A percentile compares a stretch with the other conserved stretches of the same genome.
These are phyloP conservation scores for Solanum etuberosum DNA, from an alignment of 257 asterid genomes.

Conservation along the genomic window DNA sequence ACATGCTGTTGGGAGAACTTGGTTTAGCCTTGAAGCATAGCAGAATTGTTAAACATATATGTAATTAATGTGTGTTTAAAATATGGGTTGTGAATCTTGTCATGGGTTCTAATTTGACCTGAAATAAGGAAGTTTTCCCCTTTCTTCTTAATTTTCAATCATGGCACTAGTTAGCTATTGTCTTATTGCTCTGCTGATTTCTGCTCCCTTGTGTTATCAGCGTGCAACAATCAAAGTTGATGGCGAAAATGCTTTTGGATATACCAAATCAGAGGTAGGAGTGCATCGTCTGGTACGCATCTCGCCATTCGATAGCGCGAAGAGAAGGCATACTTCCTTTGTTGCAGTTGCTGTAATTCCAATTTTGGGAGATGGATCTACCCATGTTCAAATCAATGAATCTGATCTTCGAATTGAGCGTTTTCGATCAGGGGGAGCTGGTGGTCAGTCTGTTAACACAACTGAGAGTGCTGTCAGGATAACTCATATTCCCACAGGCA, in stretches of 20 bases:
- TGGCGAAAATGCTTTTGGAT: conserved; percentile 87
- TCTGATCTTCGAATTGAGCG: conserved; percentile 81
- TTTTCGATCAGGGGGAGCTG: conserved; percentile 76
- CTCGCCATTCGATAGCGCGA: conserved; percentile 84
- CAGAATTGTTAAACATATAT: background rate
- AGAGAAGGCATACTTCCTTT: conserved; percentile 91
- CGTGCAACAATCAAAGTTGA: conserved; percentile 87
- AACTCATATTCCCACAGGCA: conserved; percentile 93
- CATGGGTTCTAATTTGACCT: background rate
- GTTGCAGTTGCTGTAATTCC: conserved; percentile 95
- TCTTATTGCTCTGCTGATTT: background rate
- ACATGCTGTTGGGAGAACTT: background rate
- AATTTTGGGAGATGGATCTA: conserved; percentile 64
- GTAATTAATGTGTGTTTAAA: background rate
- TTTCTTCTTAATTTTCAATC: background rate
- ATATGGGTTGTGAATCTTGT: background rate
- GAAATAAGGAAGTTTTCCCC: background rate
- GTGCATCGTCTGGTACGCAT: conserved; percentile 93
- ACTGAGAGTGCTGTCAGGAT: conserved; percentile 94
- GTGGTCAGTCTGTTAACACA: conserved; percentile 84
- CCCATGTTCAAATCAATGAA: conserved; percentile 70
- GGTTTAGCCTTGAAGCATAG: background rate
- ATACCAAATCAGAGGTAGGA: conserved; percentile 94
- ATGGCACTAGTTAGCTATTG: background rate
- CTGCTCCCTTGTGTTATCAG: conserved; percentile 19